Evolutionary conservation across 148 eudicot species (phyloP), one percentile per base, ranked within the genome.

Genomic region (Cornus controversa): DNA sequence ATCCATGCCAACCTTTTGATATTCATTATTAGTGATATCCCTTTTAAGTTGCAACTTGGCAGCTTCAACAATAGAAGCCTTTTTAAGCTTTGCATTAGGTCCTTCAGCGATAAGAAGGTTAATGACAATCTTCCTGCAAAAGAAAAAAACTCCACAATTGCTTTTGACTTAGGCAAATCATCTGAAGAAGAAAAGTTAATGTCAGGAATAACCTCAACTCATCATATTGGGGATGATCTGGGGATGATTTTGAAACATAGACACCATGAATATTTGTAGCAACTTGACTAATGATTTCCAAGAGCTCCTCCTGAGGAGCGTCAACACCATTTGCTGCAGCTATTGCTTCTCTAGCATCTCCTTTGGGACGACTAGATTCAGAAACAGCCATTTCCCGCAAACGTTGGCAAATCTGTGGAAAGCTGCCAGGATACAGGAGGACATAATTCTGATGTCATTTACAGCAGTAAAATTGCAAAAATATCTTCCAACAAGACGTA

Each of bases 81-180:
- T 93, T 81, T 87, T 96, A 72, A 96, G 93, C 89, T 88, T 90
- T 62, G 87, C 97, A 79, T 86, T 85, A 6, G 93, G 91, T 40
- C 90, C 90, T 75, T 80, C 84, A 45, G 89, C 98, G 80, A 86
- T 76, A 74, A 91, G 84, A 68, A 91, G 92, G 77, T 87, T 88
- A 79, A 96, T 87, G 24, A 96, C 90, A 71, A 88, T 67, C 68
- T 84, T 87, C 88, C 99, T 93, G 90, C 76, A 75, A 53, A 63
- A 57, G 73, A 74, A 79, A 42, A 73, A 66, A 6, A 6, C 45
- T 6, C 73, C 54, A 27, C 47, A 13, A 58, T 47, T 26, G 50
- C 24, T 70, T 50, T 24, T 57, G 74, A 65, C 42, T 27, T 23
- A 74, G 66, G 25, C 60, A 58, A 60, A 36, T 31, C n/a, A 45